Conservation (phyloP, 1,284 basidiomycete genomes). For the Apiotrichum veenhuisii region DNA sequence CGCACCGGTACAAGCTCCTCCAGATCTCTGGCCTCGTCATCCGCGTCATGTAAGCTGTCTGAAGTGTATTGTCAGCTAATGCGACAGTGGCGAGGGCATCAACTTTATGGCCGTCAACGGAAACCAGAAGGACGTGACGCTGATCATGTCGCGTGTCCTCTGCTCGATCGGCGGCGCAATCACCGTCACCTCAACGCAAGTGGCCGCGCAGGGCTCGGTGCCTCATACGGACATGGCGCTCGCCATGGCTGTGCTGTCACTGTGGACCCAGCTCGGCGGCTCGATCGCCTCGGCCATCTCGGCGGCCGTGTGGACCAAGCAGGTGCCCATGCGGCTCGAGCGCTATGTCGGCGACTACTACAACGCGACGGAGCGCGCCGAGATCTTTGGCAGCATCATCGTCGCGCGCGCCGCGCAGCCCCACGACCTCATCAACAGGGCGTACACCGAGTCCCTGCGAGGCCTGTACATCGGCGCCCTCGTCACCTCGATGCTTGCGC, state of each 20-base stretch:
- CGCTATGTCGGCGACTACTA: constrained; percentile 31
- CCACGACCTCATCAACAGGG: constrained; percentile 28
- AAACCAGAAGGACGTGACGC: constrained; percentile 21
- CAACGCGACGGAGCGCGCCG: constrained; percentile 23
- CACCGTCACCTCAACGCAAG: constrained; percentile 38
- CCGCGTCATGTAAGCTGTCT: constrained; percentile 17
- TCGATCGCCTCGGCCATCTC: constrained; percentile 6
- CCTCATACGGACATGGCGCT: constrained; percentile 10
- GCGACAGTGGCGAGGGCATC: constrained; percentile 5
- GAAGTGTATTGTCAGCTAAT: background rate
- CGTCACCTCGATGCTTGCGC: constrained; percentile 24
- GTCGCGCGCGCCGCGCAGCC: constrained; percentile 32
- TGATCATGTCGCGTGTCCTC: constrained; percentile 36
- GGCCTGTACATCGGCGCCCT: constrained; percentile 28
- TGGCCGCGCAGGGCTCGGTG: constrained; percentile 7
- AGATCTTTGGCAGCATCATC: constrained; percentile 35
- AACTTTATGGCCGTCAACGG: constrained; percentile 6
- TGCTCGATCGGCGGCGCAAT: constrained; percentile 22
- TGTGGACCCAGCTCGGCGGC: constrained; percentile 12
- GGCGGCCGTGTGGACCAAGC: constrained; percentile 11
- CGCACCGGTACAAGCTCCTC: constrained; percentile 46
- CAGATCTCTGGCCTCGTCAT: constrained; percentile 32
- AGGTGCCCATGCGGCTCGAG: constrained; percentile 28
- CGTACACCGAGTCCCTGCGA: constrained; percentile 30
- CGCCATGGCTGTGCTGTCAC: constrained; percentile 6